Base-by-base conservation (phyloP, 495 filamentous ascomycete species). In the Penicillium chermesinum region DNA sequence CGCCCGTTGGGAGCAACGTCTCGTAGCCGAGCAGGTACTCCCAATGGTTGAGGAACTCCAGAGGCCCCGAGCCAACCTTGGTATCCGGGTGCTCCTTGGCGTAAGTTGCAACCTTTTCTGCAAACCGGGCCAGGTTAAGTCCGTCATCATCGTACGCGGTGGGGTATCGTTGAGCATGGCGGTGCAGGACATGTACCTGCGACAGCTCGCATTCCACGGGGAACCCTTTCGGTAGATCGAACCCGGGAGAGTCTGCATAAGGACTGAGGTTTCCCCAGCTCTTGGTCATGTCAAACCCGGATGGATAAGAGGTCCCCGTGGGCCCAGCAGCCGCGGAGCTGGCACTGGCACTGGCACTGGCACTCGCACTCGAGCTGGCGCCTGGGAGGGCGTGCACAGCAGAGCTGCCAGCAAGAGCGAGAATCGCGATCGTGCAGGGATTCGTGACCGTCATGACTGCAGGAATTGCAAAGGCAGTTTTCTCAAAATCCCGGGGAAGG, bases 121-220 rank as follows among this genome's bases (percentile, higher is more conserved):
- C 70, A 46, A 81, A 79, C 9, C 53, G 53, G 15, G 67, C 59
- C 50, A 79, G 70, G 44, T 69, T 71, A n/a, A n/a, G n/a, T 7
- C 41, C 56, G 4, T 70, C 73, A 54, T 81, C 76, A 6, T 71
- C 63, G 38, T 43, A 54, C 9, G 44, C 19, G 0, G 66, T 73
- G 0, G 75, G 75, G 48, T 77, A 79, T 35, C 76, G 66, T 52
- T 80, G 69, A 1, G 75, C 75, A 54, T 80, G 77, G 18, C 78
- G 68, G 47, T 78, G 77, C 1, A 81, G 62, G 10, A 66, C 55
- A 43, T 77, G 73, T 10, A 63, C 74, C 45, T 79, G 76, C 37
- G 77, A 74, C 20, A 80, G 50, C 37, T 80, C 76, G 50, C 78
- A 80, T 32, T 71, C 74, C 18, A 59, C 45, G 1, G 78, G 77